phyloP scores from a whole-genome alignment of 768 basidiomycete species.

The Paxillus involutus region DNA sequence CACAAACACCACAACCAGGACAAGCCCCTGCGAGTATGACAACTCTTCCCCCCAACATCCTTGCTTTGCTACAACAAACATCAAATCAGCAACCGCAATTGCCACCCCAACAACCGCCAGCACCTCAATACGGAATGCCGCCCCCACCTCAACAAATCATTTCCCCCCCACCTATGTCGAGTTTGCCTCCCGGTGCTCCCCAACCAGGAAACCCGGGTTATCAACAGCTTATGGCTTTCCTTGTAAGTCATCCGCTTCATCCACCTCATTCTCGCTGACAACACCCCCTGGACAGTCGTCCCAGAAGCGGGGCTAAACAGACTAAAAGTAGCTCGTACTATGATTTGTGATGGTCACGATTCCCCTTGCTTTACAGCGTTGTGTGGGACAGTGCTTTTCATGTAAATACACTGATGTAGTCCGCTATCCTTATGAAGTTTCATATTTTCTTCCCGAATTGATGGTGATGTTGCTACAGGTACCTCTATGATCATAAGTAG shows the following conservation, averaged over 20 bases:
- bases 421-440: slow-evolving; percentile 27
- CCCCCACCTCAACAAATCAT: slow-evolving; percentile 41
- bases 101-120: slow-evolving; percentile 29
- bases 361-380: neutral
- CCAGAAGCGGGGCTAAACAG: slow-evolving; percentile 26
- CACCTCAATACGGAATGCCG: slow-evolving; percentile 39
- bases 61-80: slow-evolving; percentile 63
- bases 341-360: neutral
- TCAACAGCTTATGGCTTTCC: slow-evolving; percentile 69
- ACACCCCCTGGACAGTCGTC: slow-evolving; percentile 15
- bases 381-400: neutral
- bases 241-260: slow-evolving; percentile 43
- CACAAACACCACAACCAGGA: slow-evolving; percentile 29
- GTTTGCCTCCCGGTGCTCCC: slow-evolving; percentile 38
- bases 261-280: neutral
- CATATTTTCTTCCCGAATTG: slow-evolving; percentile 11
- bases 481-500: too few species aligned
- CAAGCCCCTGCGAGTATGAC: slow-evolving; percentile 37
- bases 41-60: slow-evolving; percentile 63
- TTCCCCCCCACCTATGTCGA: slow-evolving; percentile 43
- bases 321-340: neutral
- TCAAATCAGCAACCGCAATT: slow-evolving; percentile 37
- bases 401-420: slow-evolving; percentile 15
- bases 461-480: neutral
- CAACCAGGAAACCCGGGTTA: slow-evolving; percentile 47